phyloP scores from a whole-genome alignment of 495 filamentous ascomycete species.

The Delitschia confertaspora region DNA sequence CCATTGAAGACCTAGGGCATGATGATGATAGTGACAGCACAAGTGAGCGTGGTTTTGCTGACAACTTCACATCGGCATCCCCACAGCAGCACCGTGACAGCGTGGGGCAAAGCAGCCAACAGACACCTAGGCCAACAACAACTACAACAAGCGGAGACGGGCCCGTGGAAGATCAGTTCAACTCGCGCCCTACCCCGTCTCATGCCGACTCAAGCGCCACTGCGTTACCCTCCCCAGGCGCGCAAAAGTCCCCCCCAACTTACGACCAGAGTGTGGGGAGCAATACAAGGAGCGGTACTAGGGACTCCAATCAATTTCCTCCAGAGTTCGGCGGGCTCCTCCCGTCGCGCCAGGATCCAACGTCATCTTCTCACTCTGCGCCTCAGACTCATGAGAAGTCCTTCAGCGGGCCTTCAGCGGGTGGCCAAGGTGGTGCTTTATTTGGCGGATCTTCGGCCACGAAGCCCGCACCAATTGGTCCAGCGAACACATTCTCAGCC shows the following conservation, averaged over 20 bases:
- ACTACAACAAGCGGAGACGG: constrained; percentile 8
- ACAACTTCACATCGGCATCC: constrained; percentile 74
- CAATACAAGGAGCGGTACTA: constrained; percentile 30
- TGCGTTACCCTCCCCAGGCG: constrained; percentile 44
- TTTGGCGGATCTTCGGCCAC: constrained; percentile 25
- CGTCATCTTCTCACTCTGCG: constrained; percentile 34
- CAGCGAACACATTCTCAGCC: constrained; percentile 11
- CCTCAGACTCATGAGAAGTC: constrained; percentile 31
- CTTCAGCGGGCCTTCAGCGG: constrained; percentile 16
- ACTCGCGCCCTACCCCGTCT: not conserved
- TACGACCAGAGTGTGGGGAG: constrained; percentile 47
- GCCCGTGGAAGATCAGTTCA: not conserved
- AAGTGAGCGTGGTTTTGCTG: constrained; percentile 78
- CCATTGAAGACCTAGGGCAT: constrained; percentile 72
- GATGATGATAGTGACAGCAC: constrained; percentile 70
- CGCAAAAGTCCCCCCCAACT: constrained; percentile 56
- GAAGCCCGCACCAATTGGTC: constrained; percentile 10
- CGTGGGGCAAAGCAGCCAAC: constrained; percentile 21
- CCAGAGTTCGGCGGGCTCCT: constrained; percentile 57
- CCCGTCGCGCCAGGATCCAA: constrained; percentile 50
- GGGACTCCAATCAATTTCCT: constrained; percentile 43
- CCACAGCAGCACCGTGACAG: constrained; percentile 42
- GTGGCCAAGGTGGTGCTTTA: constrained; percentile 27
- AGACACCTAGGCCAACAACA: constrained; percentile 23
- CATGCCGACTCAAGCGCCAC: constrained; percentile 25